These are phyloP conservation scores for Rhodamnia rubescens DNA, from an alignment of 345 rosid species.

Conservation along the genomic window DNA sequence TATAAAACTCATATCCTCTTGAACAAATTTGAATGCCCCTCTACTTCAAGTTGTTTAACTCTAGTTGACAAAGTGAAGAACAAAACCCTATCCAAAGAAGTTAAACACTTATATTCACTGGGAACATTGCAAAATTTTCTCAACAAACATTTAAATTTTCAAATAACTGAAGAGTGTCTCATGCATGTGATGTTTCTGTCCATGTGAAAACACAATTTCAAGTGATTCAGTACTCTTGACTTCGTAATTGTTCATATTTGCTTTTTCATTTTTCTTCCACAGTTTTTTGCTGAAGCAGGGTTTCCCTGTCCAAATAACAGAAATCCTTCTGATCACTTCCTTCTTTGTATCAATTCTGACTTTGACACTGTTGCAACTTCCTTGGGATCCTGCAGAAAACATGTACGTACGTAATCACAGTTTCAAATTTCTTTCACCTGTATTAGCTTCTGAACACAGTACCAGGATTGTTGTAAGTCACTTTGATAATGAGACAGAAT, in stretches of 20 bases:
- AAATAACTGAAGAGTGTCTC: background rate
- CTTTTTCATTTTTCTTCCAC: background rate
- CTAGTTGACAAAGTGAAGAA: background rate
- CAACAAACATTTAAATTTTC: background rate
- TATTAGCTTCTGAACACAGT: background rate
- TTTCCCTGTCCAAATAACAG: constrained; percentile 61
- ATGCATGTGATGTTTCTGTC: background rate
- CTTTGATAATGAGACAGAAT: background rate
- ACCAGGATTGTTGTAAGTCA: background rate
- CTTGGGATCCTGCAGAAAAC: constrained; percentile 38
- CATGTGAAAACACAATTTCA: background rate
- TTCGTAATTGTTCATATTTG: background rate
- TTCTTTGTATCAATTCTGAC: constrained; percentile 58
- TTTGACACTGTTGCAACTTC: constrained; percentile 45
- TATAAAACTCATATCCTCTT: background rate
- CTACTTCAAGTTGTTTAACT: background rate
- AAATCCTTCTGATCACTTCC: constrained; percentile 73
- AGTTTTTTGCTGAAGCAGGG: constrained; percentile 70
- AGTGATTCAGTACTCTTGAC: background rate
- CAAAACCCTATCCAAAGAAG: background rate
- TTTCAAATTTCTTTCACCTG: background rate
- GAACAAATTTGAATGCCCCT: background rate
- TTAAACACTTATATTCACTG: background rate
- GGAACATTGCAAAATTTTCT: background rate
- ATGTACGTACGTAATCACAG: constrained; percentile 14